Base-by-base conservation (phyloP, 2,329 filamentous ascomycete genomes). In the Aaosphaeria pasadenensis region DNA sequence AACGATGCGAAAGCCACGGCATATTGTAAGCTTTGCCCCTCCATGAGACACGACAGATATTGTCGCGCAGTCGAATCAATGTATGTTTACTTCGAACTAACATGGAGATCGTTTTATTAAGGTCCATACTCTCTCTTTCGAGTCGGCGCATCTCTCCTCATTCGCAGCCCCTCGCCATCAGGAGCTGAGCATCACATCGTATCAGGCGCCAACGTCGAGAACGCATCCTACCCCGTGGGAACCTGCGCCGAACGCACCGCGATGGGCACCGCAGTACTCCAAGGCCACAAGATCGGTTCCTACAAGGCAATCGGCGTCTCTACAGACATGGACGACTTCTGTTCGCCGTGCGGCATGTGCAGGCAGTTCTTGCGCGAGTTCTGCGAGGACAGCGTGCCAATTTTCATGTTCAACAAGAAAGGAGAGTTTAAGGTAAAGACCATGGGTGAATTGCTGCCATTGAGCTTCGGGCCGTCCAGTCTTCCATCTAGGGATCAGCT, bases 181-280 rank as follows among this genome's bases (percentile, higher is more conserved):
- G 53, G 70, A 7, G 71, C 77, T 30, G 81, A 78, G 5, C 43
- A 47, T 40, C 32, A 59, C 48, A 83, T 78, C 57, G 78, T 91
- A 48, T 76, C 80, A 41, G 94, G 94, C 46, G 91, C 89, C 53
- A 73, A 73, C 47, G 60, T 97, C 52, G 94, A 99, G 74, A 96
- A 97, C 67, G 91, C 90, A 1, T 78, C 87, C 30, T 97, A 95
- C 67, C 92, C 94, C 0, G 91, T 96, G 5, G 90, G 90, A n/a
- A 95, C 89, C 3, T 97, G 94, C 71, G 94, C 94, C 11, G 94
- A 99, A 79, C 80, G 92, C 49, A 89, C 92, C n/a, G 91, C 69
- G 1, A 79, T 97, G 56, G 88, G 83, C 6, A 90, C 85, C 36
- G 92, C 92, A 24, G 82, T 96, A 5, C 81, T 83, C 5, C 74